phyloP scores from a whole-genome alignment of 2,329 filamentous ascomycete genomes.

The Pseudocercospora pini-densiflorae region DNA sequence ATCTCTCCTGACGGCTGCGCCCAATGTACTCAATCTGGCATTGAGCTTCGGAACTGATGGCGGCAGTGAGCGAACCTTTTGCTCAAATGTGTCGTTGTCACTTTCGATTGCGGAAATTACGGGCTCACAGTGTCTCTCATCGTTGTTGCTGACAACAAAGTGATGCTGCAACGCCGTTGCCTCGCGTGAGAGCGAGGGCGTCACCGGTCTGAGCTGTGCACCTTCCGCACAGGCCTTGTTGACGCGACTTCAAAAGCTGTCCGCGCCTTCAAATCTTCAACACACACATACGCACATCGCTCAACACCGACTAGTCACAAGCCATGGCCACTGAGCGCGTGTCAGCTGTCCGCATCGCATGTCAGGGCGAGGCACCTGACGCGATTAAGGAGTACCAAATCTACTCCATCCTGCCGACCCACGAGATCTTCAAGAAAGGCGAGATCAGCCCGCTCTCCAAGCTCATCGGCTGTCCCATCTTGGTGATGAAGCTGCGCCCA shows the following conservation, averaged over 20 bases:
- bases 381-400: slow-evolving; percentile 8
- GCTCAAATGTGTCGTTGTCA: too few species aligned
- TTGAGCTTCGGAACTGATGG: neutral
- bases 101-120: too few species aligned
- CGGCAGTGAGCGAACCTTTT: too few species aligned
- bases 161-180: neutral
- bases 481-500: slow-evolving; percentile 7
- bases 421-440: slow-evolving; percentile 10
- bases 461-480: neutral
- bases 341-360: slow-evolving; percentile 5
- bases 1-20: neutral
- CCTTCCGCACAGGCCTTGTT: neutral
- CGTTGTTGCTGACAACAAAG: neutral
- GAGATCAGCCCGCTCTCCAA: neutral
- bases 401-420: neutral
- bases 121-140: neutral
- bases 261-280: neutral
- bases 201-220: neutral
- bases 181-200: neutral
- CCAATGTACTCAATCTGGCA: neutral
- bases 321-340: neutral
- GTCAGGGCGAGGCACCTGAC: neutral
- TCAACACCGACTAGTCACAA: neutral
- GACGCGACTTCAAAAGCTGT: neutral
- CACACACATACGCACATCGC: neutral